Evolutionary conservation across 2,329 filamentous ascomycete genomes (phyloP).

Genomic region (Orbilia javanica): DNA sequence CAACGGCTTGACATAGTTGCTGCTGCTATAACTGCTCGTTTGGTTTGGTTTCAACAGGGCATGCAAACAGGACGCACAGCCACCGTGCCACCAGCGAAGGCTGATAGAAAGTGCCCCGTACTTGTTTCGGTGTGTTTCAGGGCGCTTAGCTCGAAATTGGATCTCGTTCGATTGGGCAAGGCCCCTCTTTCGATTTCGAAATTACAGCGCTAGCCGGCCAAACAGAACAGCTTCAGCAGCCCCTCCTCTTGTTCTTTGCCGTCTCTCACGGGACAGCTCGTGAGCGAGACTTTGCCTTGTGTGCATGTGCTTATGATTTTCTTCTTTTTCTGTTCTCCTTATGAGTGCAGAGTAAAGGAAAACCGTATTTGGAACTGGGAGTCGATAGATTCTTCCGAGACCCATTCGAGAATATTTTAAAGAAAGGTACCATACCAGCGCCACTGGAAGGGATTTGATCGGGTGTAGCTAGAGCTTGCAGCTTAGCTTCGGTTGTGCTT

Average conservation of each 20-base stretch:
- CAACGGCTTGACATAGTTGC: background rate
- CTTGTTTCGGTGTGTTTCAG: slow-evolving; percentile 56
- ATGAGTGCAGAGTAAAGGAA: background rate
- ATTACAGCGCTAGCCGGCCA: slow-evolving; percentile 20
- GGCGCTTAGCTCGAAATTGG: slow-evolving; percentile 57
- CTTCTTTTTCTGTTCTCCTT: background rate
- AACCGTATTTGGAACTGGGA: background rate
- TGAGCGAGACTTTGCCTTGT: background rate
- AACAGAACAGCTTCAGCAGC: slow-evolving; percentile 16
- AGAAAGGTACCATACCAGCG: slow-evolving; percentile 14
- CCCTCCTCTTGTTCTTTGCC: slow-evolving; percentile 18
- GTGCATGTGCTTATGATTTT: too few species aligned
- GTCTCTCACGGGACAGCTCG: slow-evolving; percentile 24
- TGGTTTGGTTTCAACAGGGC: slow-evolving; percentile 43
- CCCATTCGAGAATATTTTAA: slow-evolving; percentile 22
- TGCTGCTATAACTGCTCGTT: slow-evolving; percentile 19
- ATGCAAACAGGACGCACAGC: slow-evolving; percentile 30
- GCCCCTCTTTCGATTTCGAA: slow-evolving; percentile 7
- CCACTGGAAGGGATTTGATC: slow-evolving; percentile 24
- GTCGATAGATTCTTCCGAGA: background rate
- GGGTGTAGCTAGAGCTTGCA: slow-evolving; percentile 50
- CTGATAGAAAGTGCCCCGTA: slow-evolving; percentile 9
- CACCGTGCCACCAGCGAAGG: slow-evolving; percentile 40
- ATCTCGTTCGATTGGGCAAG: slow-evolving; percentile 31
- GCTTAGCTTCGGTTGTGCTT: slow-evolving; percentile 55